phyloP scores from a whole-genome alignment of 192 early-diverging fungal genomes.

The Coemansia sp. region DNA sequence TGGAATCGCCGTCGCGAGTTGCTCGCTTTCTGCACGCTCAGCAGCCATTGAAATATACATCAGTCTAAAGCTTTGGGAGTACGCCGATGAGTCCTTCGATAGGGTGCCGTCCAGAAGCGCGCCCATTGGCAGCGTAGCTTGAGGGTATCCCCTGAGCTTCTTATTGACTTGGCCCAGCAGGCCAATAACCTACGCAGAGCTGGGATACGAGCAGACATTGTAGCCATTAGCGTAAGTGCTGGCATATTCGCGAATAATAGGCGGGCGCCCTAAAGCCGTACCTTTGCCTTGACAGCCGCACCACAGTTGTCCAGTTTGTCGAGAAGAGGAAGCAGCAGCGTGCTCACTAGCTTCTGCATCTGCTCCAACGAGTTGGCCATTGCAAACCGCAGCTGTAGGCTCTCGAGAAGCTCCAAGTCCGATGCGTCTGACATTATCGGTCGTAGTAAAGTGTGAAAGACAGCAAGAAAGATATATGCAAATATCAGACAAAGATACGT shows the following conservation, averaged over 20 bases:
- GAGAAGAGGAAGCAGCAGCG: constrained; percentile 64
- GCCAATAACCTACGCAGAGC: constrained; percentile 62
- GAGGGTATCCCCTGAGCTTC: constrained; percentile 67
- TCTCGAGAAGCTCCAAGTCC: constrained; percentile 64
- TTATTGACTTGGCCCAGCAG: constrained; percentile 87
- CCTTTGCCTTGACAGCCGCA: constrained; percentile 57
- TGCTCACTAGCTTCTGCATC: constrained; percentile 55
- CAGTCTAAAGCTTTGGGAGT: constrained; percentile 79
- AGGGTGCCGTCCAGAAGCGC: constrained; percentile 65
- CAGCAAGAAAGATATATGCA: not conserved
- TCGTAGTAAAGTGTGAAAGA: not conserved
- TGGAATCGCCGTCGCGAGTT: constrained; percentile 59
- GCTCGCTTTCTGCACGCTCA: constrained; percentile 50
- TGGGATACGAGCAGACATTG: not conserved
- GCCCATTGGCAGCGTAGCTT: constrained; percentile 64
- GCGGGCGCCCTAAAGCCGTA: constrained; percentile 1
- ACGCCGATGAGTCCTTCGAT: constrained; percentile 34
- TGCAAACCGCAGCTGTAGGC: constrained; percentile 67
- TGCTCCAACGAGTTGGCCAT: constrained; percentile 61
- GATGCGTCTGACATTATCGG: constrained; percentile 14
- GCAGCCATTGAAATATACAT: constrained; percentile 88
- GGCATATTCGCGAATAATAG: not conserved
- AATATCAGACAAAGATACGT: too few relatives aligned
- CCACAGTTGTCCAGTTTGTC: constrained; percentile 61
- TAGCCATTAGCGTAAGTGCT: not conserved